Base-by-base conservation (phyloP, 345 rosid species). In the Gossypium longicalyx region DNA sequence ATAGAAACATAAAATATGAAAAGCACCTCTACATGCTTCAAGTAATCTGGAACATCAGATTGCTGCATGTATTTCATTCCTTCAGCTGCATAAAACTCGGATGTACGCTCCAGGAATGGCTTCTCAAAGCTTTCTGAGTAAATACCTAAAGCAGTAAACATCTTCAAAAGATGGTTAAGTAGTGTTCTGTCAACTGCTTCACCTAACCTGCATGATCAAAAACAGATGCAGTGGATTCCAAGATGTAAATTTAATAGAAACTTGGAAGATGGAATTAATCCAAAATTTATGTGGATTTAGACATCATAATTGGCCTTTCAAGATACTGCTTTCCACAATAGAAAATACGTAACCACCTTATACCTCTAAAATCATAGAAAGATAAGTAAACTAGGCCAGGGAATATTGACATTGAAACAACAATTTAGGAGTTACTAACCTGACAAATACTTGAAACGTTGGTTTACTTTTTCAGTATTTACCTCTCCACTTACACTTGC, bases 41-140 rank as follows among this genome's bases (percentile, higher is more conserved):
- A 79, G 85, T 93, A 95, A 82, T 95, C 99, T 49, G 99, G 97
- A 78, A 95, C 94, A 77, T 95, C 97, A n/a, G 89, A 88, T 80
- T 91, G 99, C 83, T 95, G 99, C 94, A 93, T 91, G 85, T 86
- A 91, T 79, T 87, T 89, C 98, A 90, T 90, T 77, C 99, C 99
- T 83, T 95, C 99, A 53, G 99, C 84, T 11, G 93, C 97, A 90
- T 93, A 95, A 87, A 91, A 95, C 81, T 90, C 99, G 16, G 97
- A 93, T 57, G 98, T 95, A 77, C 91, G 77, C 76, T 91, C 97
- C 71, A 95, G 94, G 85, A 95, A 95, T 64, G 89, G 89, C 78
- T 86, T 94, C 85, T 94, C 97, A 89, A 94, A 94, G 85, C 90
- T 91, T 78, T 94, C 97, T 29, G 88, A 72, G 89, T 95, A 95